Evolutionary conservation across 2,329 filamentous ascomycete genomes (phyloP).

Genomic region (Claviceps sp.): DNA sequence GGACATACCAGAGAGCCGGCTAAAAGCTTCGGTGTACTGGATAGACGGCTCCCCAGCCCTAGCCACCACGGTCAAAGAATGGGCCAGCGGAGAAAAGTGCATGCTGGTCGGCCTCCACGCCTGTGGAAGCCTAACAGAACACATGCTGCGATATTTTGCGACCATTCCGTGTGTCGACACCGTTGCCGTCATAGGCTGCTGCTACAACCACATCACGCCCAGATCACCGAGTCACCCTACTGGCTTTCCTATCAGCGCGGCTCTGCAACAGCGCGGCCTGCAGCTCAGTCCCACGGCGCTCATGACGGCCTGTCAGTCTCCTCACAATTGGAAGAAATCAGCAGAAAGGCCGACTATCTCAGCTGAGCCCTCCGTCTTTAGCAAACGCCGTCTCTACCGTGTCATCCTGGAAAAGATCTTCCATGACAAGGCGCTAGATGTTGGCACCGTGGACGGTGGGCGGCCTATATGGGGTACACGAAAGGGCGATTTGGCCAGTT

Average conservation of each 20-base stretch:
- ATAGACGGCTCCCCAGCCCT: conserved; percentile 15
- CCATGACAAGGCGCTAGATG: conserved; percentile 12
- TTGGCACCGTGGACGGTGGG: conserved; percentile 1
- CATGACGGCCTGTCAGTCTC: conserved; percentile 21
- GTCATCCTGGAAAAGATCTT: conserved; percentile 15
- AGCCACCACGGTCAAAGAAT: conserved; percentile 12
- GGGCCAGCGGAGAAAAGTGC: conserved; percentile 15
- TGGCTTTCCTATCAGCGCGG: conserved; percentile 25
- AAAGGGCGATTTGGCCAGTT: conserved; percentile 15
- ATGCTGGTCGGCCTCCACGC: conserved; percentile 21
- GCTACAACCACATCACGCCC: conserved; percentile 20
- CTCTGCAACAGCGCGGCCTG: conserved; percentile 10
- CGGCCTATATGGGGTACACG: conserved; percentile 18
- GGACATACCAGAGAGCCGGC: conserved; percentile 9
- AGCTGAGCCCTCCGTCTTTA: conserved; percentile 10
- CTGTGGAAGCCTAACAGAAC: conserved; percentile 20
- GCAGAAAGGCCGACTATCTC: conserved; percentile 2
- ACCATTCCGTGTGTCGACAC: conserved; percentile 9
- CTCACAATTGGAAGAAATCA: conserved; percentile 18
- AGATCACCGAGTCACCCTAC: conserved; percentile 22
- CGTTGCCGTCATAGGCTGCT: conserved; percentile 18
- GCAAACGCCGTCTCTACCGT: conserved; percentile 15
- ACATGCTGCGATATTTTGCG: conserved; percentile 19
- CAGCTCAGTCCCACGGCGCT: conserved; percentile 17
- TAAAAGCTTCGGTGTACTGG: conserved; percentile 15